Base-by-base conservation (phyloP, 192 early-diverging fungal genomes). In the Backusella psychrophila region DNA sequence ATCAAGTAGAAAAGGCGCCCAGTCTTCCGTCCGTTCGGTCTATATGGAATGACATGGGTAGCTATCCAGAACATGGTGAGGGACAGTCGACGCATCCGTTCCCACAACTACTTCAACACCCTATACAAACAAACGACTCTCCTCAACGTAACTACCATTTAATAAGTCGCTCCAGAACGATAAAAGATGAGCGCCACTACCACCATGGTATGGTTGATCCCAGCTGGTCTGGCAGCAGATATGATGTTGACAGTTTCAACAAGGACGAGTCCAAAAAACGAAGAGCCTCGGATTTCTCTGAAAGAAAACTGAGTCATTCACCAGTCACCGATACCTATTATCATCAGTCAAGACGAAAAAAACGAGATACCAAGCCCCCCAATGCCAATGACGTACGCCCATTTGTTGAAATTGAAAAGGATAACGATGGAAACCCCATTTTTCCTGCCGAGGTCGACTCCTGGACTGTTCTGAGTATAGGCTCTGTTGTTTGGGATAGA, bases 381-480 rank as follows among this genome's bases (percentile, higher is more conserved):
- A 81, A 81, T 29, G 36, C 66, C 4, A 77, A 74, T 52, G 80
- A 81, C 41, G 44, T 81, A 35, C 75, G 80, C 9, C 53, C 80
- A 11, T 75, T 71, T 21, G 39, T 77, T 5, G 75, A 80, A 31
- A 71, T 89, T 15, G 82, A 82, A 46, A 82, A 79, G 38, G 90
- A 91, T 79, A 85, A 85, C 33, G 35, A 84, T 21, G 96, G 96
- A 7, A 86, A 85, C 36, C 87, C 90, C 9, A 87, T 91, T 19
- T 78, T 96, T 66, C 96, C 96, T 0, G 85, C 94, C 14, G 85
- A 91, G 59, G 81, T 94, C 21, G 96, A 94, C 3, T 88, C 92
- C 19, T 87, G 93, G 35, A 95, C 92, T 4, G 82, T 97, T 29
- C 79, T 89, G 6, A 73, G 69, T 71, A 85, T 96, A 29, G 96